These are phyloP conservation scores for Rauvolfia tetraphylla DNA, from an alignment of 257 asterid species.

Conservation along the genomic window DNA sequence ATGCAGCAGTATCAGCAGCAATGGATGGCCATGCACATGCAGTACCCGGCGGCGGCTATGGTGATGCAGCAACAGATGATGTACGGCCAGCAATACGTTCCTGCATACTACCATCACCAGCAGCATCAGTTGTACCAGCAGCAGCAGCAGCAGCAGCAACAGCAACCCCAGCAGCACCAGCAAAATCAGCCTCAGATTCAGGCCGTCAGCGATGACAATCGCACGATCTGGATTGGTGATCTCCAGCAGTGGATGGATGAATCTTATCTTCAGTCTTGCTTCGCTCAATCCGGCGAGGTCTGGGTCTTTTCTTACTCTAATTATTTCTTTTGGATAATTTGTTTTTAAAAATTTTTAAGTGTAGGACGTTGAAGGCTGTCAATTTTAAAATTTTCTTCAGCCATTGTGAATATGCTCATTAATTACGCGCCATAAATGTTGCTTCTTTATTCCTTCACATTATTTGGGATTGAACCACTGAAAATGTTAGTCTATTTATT, in stretches of 20 bases:
- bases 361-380: not conserved
- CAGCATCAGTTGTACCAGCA: slow-evolving; percentile 49
- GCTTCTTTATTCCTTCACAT: not conserved
- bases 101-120: slow-evolving; percentile 71
- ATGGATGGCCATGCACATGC: slow-evolving; percentile 98
- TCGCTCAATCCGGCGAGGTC: slow-evolving; percentile 78
- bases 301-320: not conserved
- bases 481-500: not conserved
- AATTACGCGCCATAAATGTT: not conserved
- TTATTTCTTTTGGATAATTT: not conserved
- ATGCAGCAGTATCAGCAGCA: slow-evolving; percentile 97
- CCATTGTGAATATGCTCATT: not conserved
- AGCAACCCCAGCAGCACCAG: slow-evolving; percentile 31
- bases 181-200: slow-evolving; percentile 64
- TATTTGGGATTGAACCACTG: not conserved
- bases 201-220: slow-evolving; percentile 67
- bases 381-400: not conserved
- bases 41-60: slow-evolving; percentile 65
- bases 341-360: not conserved
- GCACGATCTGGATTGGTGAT: slow-evolving; percentile 99
- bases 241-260: slow-evolving; percentile 99
- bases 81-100: slow-evolving; percentile 79
- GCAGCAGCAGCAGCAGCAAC: slow-evolving; percentile 40
- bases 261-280: slow-evolving; percentile 71
- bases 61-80: slow-evolving; percentile 83